A percentile compares a stretch with the other conserved stretches of the same genome.
Conservation (phyloP, 1,284 basidiomycete species). For the Heliocybe sulcata region DNA sequence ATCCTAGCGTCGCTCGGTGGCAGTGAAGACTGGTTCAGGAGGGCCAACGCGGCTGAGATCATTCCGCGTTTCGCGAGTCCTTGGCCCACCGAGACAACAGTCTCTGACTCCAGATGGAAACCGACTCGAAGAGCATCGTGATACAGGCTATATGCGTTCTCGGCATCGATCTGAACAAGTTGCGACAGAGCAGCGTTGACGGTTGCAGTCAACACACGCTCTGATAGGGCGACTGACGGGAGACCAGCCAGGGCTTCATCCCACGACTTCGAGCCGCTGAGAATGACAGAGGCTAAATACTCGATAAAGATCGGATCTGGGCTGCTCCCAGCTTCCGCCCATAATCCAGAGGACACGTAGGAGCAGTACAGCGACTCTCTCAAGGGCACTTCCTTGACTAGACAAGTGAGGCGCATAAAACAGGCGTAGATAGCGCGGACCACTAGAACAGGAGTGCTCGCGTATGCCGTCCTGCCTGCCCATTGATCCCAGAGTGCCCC, state of each 20-base stretch:
- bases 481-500: conserved; percentile 35
- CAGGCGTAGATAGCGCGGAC: conserved; percentile 30
- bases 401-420: conserved; percentile 39
- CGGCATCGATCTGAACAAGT: neutral
- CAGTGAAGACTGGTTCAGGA: neutral
- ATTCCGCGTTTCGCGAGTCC: neutral
- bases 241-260: neutral
- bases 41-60: neutral
- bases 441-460: conserved; percentile 16
- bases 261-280: neutral
- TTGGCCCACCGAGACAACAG: neutral
- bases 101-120: neutral
- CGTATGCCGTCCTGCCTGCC: conserved; percentile 13
- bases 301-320: neutral
- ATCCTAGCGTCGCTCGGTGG: neutral
- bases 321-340: neutral
- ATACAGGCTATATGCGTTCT: neutral
- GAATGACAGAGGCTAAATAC: neutral
- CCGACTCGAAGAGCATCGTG: neutral
- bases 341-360: neutral
- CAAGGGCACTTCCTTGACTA: conserved; percentile 28
- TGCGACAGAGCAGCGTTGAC: neutral
- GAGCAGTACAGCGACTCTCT: conserved; percentile 20
- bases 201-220: neutral
- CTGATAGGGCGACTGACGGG: neutral